A percentile compares a stretch with the other conserved stretches of the same genome.
Evolutionary conservation across 768 basidiomycete species (phyloP).

Genomic region (Hortiboletus campestris): DNA sequence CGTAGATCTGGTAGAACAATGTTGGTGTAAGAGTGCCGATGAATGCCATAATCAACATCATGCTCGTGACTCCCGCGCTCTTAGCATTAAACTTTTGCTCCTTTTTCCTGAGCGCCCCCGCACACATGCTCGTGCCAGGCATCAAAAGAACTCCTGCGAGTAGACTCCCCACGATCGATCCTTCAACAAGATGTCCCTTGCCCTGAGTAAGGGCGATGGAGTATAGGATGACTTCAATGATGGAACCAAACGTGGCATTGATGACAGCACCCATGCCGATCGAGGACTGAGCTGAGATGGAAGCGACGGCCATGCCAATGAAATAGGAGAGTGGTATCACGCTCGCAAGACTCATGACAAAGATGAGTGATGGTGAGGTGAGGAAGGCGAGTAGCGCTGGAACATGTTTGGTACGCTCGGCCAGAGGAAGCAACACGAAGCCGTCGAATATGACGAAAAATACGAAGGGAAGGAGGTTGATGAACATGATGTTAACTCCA

Average conservation of each 20-base stretch:
- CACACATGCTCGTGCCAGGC: conserved; percentile 96
- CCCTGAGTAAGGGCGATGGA: conserved; percentile 83
- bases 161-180: conserved; percentile 92
- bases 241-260: conserved; percentile 98
- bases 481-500: conserved; percentile 96
- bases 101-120: conserved; percentile 83
- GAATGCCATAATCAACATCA: conserved; percentile 99
- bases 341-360: conserved; percentile 78
- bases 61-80: conserved; percentile 96
- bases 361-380: conserved; percentile 75
- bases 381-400: conserved; percentile 67
- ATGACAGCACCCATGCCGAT: conserved; percentile 99
- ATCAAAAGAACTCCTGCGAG: conserved; percentile 94
- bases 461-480: conserved; percentile 90
- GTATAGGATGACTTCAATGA: conserved; percentile 96
- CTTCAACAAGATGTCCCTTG: conserved; percentile 94
- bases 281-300: conserved; percentile 96
- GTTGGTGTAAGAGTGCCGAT: conserved; percentile 95
- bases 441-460: conserved; percentile 97
- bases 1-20: conserved; percentile 97
- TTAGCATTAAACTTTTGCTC: conserved; percentile 99
- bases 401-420: conserved; percentile 60
- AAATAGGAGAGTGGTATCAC: conserved; percentile 98
- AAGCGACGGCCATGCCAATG: conserved; percentile 99
- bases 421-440: conserved; percentile 71